Conservation (phyloP, 1,284 basidiomycete genomes). For the Vanrija sp. region DNA sequence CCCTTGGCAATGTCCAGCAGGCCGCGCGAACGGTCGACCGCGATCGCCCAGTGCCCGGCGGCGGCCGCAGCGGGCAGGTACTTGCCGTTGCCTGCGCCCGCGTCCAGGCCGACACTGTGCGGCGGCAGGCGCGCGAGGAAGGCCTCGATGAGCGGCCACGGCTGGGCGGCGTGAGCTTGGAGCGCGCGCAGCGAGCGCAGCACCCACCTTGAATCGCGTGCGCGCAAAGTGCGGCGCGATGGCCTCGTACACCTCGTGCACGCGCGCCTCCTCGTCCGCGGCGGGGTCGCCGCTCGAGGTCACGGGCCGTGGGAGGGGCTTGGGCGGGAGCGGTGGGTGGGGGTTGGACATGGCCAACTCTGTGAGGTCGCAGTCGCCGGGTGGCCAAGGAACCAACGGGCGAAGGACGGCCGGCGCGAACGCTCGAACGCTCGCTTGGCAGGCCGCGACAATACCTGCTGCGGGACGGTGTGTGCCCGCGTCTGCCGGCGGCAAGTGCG, state of each 20-base stretch:
- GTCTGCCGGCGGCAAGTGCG: too few relatives aligned
- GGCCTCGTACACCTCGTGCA: constrained; percentile 81
- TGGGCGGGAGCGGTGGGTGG: constrained; percentile 4
- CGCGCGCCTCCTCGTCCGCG: constrained; percentile 45
- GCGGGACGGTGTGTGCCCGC: too few relatives aligned
- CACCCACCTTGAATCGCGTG: constrained; percentile 81
- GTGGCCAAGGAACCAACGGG: not conserved
- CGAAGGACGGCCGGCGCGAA: too few relatives aligned
- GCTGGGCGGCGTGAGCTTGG: constrained; percentile 54
- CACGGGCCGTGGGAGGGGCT: constrained; percentile 26
- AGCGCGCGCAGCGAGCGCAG: too few relatives aligned
- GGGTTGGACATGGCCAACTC: not conserved
- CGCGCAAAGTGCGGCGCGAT: constrained; percentile 90
- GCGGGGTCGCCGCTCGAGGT: constrained; percentile 18
- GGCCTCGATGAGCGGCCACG: constrained; percentile 85
- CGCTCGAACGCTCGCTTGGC: too few relatives aligned
- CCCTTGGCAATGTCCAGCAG: constrained; percentile 68
- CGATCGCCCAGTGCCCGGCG: constrained; percentile 58
- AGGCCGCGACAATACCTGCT: too few relatives aligned
- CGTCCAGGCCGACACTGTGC: constrained; percentile 83
- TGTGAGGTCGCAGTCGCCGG: not conserved
- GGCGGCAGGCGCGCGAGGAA: constrained; percentile 73
- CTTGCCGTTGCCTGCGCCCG: constrained; percentile 97
- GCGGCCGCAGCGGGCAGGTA: constrained; percentile 65
- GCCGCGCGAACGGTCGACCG: constrained; percentile 74